Conservation (phyloP, 2,329 filamentous ascomycete species). For the Ceratocystiopsis brevicomis region DNA sequence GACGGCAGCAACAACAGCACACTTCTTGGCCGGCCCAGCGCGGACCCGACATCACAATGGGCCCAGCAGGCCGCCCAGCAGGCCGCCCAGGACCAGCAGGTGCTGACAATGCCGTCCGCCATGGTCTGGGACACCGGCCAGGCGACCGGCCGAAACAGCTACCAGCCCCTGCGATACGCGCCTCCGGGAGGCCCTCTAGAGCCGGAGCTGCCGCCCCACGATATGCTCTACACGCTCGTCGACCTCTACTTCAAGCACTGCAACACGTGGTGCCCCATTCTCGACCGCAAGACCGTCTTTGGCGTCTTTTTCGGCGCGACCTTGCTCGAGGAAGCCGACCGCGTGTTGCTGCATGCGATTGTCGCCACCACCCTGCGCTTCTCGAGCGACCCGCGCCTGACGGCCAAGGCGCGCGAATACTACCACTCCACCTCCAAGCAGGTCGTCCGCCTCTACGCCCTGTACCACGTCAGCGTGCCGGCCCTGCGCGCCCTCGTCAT, state of each 20-base stretch:
- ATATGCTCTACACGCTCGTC: conserved; percentile 51
- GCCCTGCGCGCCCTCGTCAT: conserved; percentile 75
- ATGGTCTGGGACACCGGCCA: conserved; percentile 11
- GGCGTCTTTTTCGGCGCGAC: conserved; percentile 65
- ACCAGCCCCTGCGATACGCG: conserved; percentile 18
- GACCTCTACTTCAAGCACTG: conserved; percentile 66
- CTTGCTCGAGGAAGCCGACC: conserved; percentile 59
- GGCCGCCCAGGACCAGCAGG: conserved; percentile 5
- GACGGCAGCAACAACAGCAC: too few relatives aligned
- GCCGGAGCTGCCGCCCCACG: conserved; percentile 54
- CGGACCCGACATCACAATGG: too few relatives aligned
- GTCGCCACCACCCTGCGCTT: conserved; percentile 75
- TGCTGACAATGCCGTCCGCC: not conserved
- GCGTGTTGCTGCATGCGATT: conserved; percentile 69
- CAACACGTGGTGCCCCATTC: conserved; percentile 72
- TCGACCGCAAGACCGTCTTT: conserved; percentile 65
- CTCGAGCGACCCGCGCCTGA: conserved; percentile 57
- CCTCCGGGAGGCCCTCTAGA: conserved; percentile 29
- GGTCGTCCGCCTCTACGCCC: conserved; percentile 66
- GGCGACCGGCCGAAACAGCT: conserved; percentile 28
- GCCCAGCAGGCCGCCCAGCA: too few relatives aligned
- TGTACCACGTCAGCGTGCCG: conserved; percentile 79
- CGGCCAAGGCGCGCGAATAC: conserved; percentile 48
- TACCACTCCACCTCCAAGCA: conserved; percentile 72
- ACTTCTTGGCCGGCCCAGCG: too few relatives aligned